Percentiles rank a stretch among this genome's conserved stretches.
Evolutionary conservation across 2,329 filamentous ascomycete genomes (phyloP).

Genomic region (Colletotrichum lindemuthianum): DNA sequence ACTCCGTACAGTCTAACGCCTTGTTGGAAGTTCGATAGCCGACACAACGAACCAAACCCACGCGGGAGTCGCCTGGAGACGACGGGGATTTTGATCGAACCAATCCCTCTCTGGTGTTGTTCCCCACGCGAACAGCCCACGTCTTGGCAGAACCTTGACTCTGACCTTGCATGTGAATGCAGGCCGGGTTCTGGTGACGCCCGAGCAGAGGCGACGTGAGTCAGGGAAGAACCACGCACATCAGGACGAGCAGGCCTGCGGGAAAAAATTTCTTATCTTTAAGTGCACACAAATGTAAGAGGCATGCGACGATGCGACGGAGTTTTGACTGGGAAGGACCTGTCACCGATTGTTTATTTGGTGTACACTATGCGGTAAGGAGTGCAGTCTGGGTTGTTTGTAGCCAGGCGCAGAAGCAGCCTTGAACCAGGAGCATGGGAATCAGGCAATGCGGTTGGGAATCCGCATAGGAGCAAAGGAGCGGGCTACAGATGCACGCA

Average conservation of each 20-base stretch:
- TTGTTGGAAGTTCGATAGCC: too few relatives aligned
- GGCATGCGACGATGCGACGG: conserved; percentile 12
- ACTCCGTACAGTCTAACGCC: too few relatives aligned
- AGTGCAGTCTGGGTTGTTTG: background rate
- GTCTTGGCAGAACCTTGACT: conserved; percentile 25
- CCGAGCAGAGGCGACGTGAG: conserved; percentile 23
- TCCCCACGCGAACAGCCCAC: conserved; percentile 21
- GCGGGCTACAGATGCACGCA: conserved; percentile 11
- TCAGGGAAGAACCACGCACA: conserved; percentile 22
- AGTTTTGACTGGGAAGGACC: conserved; percentile 10
- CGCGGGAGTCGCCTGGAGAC: conserved; percentile 22
- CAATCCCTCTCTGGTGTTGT: conserved; percentile 5
- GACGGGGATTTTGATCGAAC: conserved; percentile 15
- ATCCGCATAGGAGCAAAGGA: conserved; percentile 11
- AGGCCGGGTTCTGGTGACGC: conserved; percentile 26
- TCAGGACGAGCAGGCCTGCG: conserved; percentile 3
- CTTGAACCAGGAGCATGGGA: conserved; percentile 22
- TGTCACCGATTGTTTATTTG: conserved; percentile 1
- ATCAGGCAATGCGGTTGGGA: conserved; percentile 27
- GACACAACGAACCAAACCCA: background rate
- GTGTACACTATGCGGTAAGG: too few relatives aligned
- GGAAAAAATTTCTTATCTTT: conserved; percentile 14
- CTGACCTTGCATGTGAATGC: conserved; percentile 29
- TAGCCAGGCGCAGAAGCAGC: conserved; percentile 15
- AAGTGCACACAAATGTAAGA: conserved; percentile 10